phyloP scores from a whole-genome alignment of 169 alveolate genomes.

The Eimeria zaria region DNA sequence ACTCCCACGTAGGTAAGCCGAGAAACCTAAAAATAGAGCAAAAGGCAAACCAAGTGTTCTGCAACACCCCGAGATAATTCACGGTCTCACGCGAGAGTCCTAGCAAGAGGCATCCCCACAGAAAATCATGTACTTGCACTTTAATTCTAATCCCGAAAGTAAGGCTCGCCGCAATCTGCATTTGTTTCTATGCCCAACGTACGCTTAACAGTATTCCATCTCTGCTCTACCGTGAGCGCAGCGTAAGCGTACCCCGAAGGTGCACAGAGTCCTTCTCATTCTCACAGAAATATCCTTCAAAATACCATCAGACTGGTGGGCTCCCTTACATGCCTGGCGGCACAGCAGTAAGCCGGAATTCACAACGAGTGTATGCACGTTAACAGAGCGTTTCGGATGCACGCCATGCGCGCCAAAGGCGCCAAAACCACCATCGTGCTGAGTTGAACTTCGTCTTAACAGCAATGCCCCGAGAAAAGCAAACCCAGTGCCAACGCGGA shows the following conservation, averaged over 20 bases:
- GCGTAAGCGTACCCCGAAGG: not conserved
- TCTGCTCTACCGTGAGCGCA: not conserved
- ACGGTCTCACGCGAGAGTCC: not conserved
- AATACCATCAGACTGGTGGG: not conserved
- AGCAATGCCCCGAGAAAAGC: not conserved
- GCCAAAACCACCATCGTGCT: not conserved
- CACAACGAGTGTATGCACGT: not conserved
- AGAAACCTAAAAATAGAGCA: not conserved
- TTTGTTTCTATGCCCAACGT: not conserved
- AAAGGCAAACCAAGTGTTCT: not conserved
- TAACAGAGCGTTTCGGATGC: not conserved
- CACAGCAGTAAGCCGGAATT: not conserved
- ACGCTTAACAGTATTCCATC: not conserved
- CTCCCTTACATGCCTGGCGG: not conserved
- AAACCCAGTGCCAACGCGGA: not conserved
- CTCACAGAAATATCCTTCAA: not conserved
- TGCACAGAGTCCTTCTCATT: not conserved
- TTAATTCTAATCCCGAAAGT: not conserved
- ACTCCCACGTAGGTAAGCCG: not conserved
- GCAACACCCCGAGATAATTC: not conserved
- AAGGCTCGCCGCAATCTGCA: not conserved
- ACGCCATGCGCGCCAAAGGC: not conserved
- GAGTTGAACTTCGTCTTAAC: not conserved
- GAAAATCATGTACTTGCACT: not conserved
- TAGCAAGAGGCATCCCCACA: not conserved